Conservation (phyloP, 768 basidiomycete species). For the Mycena vulgaris region DNA sequence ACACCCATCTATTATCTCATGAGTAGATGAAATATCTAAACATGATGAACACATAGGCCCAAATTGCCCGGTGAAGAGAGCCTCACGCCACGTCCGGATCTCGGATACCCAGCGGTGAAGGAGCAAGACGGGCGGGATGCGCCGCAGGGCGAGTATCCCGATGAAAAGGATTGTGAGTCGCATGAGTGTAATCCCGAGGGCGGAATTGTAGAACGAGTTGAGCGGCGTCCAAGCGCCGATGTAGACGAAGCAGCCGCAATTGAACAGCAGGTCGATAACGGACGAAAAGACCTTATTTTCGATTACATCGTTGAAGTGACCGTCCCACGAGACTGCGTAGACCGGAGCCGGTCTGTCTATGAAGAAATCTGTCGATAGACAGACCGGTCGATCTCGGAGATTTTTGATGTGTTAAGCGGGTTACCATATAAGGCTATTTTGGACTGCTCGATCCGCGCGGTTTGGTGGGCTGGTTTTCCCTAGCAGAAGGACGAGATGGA, state of each 20-base stretch:
- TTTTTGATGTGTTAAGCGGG: too few relatives aligned
- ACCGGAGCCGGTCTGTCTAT: too few relatives aligned
- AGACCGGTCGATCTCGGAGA: too few relatives aligned
- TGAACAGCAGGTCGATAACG: conserved; percentile 90
- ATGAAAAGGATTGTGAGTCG: conserved; percentile 79
- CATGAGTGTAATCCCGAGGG: conserved; percentile 78
- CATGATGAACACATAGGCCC: conserved; percentile 64
- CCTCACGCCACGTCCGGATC: conserved; percentile 87
- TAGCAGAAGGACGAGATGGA: too few relatives aligned
- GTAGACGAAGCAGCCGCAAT: conserved; percentile 86
- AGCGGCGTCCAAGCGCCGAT: conserved; percentile 92
- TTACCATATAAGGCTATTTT: too few relatives aligned
- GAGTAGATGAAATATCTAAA: background rate
- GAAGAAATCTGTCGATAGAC: too few relatives aligned
- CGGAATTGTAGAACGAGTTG: conserved; percentile 65
- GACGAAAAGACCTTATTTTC: conserved; percentile 92
- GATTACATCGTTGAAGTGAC: conserved; percentile 82
- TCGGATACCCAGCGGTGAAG: conserved; percentile 92
- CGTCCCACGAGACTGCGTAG: conserved; percentile 98
- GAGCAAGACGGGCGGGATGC: conserved; percentile 84
- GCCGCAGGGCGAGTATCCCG: conserved; percentile 78
- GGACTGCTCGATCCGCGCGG: too few relatives aligned
- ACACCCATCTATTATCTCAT: conserved; percentile 91
- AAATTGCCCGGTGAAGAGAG: conserved; percentile 93
- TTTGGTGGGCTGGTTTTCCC: too few relatives aligned